phyloP scores from a whole-genome alignment of 2,329 filamentous ascomycete genomes.

The Fusarium udum region DNA sequence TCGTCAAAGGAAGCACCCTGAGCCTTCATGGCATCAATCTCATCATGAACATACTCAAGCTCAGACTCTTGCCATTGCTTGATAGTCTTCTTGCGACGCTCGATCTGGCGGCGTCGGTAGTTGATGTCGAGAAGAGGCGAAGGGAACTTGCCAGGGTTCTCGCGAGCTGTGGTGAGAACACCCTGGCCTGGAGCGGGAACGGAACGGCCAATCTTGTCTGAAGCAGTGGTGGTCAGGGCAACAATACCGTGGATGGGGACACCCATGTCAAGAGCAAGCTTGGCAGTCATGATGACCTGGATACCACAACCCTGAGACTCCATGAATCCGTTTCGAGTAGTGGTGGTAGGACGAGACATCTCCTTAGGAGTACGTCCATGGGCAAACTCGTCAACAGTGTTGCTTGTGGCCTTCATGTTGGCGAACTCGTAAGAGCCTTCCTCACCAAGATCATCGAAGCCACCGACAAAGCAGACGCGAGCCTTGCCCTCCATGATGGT shows the following conservation, averaged over 20 bases:
- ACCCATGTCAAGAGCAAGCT: conserved; percentile 96
- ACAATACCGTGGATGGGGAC: conserved; percentile 96
- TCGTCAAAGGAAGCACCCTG: conserved; percentile 80
- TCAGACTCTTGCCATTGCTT: conserved; percentile 97
- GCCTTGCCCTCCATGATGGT: conserved; percentile 99
- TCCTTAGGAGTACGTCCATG: conserved; percentile 95
- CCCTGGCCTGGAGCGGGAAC: conserved; percentile 96
- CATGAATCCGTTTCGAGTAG: conserved; percentile 98
- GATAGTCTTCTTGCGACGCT: conserved; percentile 92
- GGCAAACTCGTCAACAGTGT: conserved; percentile 93
- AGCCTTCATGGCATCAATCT: conserved; percentile 89
- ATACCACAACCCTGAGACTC: conserved; percentile 98
- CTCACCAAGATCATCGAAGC: conserved; percentile 99
- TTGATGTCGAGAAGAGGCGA: conserved; percentile 97
- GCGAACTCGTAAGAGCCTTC: conserved; percentile 99
- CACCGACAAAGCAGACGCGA: conserved; percentile 95
- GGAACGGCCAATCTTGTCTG: conserved; percentile 98
- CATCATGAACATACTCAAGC: conserved; percentile 90
- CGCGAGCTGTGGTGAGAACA: conserved; percentile 94
- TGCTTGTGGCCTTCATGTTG: conserved; percentile 99
- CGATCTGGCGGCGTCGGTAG: conserved; percentile 94
- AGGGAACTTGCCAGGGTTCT: conserved; percentile 89
- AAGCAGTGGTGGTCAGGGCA: conserved; percentile 93
- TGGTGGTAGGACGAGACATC: conserved; percentile 98
- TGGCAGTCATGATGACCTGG: conserved; percentile 97